Evolutionary conservation across 2,329 filamentous ascomycete species (phyloP), one percentile per base, ranked within the genome.

Genomic region (Ceratocystis alfenasii): DNA sequence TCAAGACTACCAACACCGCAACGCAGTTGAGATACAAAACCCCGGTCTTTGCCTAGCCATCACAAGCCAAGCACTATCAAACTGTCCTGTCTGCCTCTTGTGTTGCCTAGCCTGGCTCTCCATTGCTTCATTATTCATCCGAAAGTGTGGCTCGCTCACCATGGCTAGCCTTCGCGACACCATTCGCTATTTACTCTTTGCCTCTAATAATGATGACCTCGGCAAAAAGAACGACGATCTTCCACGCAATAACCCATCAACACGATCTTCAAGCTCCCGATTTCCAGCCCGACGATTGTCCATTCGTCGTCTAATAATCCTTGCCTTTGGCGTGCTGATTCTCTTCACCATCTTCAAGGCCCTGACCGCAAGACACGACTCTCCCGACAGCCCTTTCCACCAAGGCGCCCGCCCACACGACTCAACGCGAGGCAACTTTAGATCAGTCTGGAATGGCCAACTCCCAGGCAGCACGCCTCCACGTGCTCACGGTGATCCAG

Each of bases 151-250:
- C 48, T 15, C 55, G 5, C 59, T 46, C n/a, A 36, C 30, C 44
- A 63, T 69, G 62, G 53, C 64, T 12, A 53, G 62, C 28, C 55
- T 66, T 57, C 63, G 66, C 63, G 44, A 61, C 28, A 50, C 44
- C 8, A 33, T 74, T 61, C 67, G 70, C 65, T 71, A 72, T 61
- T 73, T 76, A 2, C 41, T 30, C 67, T 72, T 80, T 65, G 81
- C 80, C 73, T 72, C 78, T 67, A 78, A 75, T 71, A 79, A 83
- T 69, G 81, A 83, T 70, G 81, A 83, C 70, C 75, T 83, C 72
- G 80, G 78, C 63, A 85, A 85, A 74, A 85, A 83, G 74, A 78
- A 84, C 72, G 83, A 85, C 72, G 82, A 85, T 72, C 76, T 79
- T 71, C 69, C 74, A 70, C 69, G 70, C 69, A 36, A 71, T 15